Evolutionary conservation across 805 yeast genomes (phyloP).

Genomic region (Sungouiella blattae): DNA sequence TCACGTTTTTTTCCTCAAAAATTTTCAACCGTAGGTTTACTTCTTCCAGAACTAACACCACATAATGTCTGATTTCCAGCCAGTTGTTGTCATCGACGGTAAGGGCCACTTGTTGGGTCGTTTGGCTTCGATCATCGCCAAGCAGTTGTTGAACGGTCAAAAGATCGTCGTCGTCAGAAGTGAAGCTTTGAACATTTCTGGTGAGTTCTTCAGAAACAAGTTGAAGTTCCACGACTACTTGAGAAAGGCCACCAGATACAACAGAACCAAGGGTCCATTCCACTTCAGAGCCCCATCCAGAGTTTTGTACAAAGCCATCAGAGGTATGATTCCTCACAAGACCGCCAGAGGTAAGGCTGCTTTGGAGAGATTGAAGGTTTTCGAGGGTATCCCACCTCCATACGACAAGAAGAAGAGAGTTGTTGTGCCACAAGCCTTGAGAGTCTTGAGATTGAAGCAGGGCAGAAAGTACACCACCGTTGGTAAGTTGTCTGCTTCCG

Average conservation of each 20-base stretch:
- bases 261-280: slow-evolving; percentile 99
- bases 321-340: slow-evolving; percentile 99
- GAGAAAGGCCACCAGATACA: slow-evolving; percentile 98
- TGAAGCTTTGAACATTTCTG: slow-evolving; percentile 97
- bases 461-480: slow-evolving; percentile 99
- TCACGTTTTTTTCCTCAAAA: slow-evolving; percentile 13
- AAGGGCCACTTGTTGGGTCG: slow-evolving; percentile 99
- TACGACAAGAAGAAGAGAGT: slow-evolving; percentile 99
- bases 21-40: slow-evolving; percentile 7
- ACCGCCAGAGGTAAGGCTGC: slow-evolving; percentile 99
- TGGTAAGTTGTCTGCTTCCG: slow-evolving; percentile 92
- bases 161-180: slow-evolving; percentile 96
- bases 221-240: slow-evolving; percentile 99
- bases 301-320: slow-evolving; percentile 98
- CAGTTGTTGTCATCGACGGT: slow-evolving; percentile 98
- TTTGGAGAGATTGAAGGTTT: slow-evolving; percentile 97
- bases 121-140: slow-evolving; percentile 97
- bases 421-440: slow-evolving; percentile 99
- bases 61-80: slow-evolving; percentile 81
- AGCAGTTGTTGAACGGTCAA: slow-evolving; percentile 98
- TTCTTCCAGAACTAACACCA: slow-evolving; percentile 8
- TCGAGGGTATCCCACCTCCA: slow-evolving; percentile 99
- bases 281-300: slow-evolving; percentile 99
- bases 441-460: slow-evolving; percentile 98
- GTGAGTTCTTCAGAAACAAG: slow-evolving; percentile 99